These are phyloP conservation scores for Podaxis sp. DNA, from an alignment of 768 basidiomycete genomes.

Conservation along the genomic window DNA sequence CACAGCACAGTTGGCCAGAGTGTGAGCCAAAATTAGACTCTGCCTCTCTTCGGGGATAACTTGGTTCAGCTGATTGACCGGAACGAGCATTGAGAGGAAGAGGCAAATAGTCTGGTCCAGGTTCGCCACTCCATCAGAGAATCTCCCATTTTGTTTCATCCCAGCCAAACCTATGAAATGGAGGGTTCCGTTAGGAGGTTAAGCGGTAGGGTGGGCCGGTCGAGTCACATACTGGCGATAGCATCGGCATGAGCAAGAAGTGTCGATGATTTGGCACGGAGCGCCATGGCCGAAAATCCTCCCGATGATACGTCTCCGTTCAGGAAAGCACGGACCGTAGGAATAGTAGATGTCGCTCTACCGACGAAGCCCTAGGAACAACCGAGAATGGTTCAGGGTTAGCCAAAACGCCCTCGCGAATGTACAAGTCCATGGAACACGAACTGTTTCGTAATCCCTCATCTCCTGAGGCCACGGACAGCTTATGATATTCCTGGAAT, in stretches of 20 bases:
- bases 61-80: constrained; percentile 62
- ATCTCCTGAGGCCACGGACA: constrained; percentile 79
- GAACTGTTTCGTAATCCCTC: constrained; percentile 70
- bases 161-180: constrained; percentile 26
- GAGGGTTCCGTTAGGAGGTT: constrained; percentile 5
- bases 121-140: constrained; percentile 57
- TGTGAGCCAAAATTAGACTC: constrained; percentile 59
- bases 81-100: constrained; percentile 63
- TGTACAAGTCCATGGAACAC: constrained; percentile 22
- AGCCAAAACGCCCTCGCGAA: constrained; percentile 12
- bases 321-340: constrained; percentile 64
- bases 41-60: constrained; percentile 58
- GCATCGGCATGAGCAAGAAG: constrained; percentile 69
- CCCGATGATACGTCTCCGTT: constrained; percentile 53
- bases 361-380: constrained; percentile 56
- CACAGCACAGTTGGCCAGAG: constrained; percentile 63
- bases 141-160: constrained; percentile 43
- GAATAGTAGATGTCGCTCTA: constrained; percentile 43
- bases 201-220: background rate
- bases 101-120: constrained; percentile 65
- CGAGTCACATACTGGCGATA: constrained; percentile 50
- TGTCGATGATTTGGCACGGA: constrained; percentile 76
- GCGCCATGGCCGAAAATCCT: constrained; percentile 61
- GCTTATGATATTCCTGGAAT: constrained; percentile 57
- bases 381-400: constrained; percentile 1